Evolutionary conservation across 148 eudicot genomes (phyloP), one percentile per base, ranked within the genome.

Genomic region (Camellia granthamiana): DNA sequence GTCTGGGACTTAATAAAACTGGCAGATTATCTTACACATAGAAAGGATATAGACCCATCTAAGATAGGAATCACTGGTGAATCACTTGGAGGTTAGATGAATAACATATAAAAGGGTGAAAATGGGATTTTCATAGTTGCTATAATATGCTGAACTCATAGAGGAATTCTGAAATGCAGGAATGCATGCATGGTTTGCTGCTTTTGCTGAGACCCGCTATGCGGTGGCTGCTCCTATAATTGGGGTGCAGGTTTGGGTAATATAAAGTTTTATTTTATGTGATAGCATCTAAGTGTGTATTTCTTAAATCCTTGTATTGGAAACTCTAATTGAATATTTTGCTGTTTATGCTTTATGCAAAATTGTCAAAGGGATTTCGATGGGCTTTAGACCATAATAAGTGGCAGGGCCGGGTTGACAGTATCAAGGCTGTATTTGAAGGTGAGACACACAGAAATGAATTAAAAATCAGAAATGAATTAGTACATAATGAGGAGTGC

Each of bases 181-280:
- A 85, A 96, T 96, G 99, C 99, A 94, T 84, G 95, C 99, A 51
- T 93, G 99, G 97, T 91, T 92, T 88, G 98, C 94, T 83, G 97
- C 95, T 63, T 88, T 87, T 81, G 94, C 78, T 81, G 98, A 96
- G 49, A 84, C 93, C 56, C 99, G 98, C 47, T 96, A 94, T 86
- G 77, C 97, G 13, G 99, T 93, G 83, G 97, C 79, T 81, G 98
- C 84, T 38, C 98, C 97, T 63, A 80, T 94, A 30, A 96, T 96
- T 82, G 99, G 99, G 78, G 93, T 96, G 82, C 99, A 96, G 99
- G 99, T 94, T 81, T 70, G 75, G 69, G 38, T 82, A 42, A 62
- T 73, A 49, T 62, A 43, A 77, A 67, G 16, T 63, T 62, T 8
- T 56, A 42, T 23, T 44, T 55, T 4, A 67, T 15, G 59, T 49